Conservation (phyloP, 306 rosid genomes). For the Sophora flavescens region DNA sequence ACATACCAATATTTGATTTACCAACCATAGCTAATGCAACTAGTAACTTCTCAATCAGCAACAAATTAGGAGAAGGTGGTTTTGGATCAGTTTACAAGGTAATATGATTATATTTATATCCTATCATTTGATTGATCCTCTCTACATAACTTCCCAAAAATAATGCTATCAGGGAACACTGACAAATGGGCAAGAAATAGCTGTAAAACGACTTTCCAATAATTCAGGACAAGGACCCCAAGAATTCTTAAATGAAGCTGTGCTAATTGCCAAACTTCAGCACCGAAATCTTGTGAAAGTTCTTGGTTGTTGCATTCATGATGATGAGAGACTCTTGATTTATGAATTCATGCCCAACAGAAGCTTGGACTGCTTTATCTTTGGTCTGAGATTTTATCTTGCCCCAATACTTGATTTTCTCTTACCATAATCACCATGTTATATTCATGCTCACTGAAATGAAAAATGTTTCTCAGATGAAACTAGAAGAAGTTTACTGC, state of each 20-base stretch:
- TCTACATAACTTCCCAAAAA: slow-evolving; percentile 16
- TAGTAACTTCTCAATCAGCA: slow-evolving; percentile 46
- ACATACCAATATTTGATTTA: slow-evolving; percentile 59
- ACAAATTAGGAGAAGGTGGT: slow-evolving; percentile 66
- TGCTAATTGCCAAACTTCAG: slow-evolving; percentile 69
- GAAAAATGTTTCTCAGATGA: slow-evolving; percentile 43
- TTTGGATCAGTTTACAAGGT: slow-evolving; percentile 72
- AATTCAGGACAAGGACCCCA: slow-evolving; percentile 65
- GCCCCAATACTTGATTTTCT: background rate
- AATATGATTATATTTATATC: background rate
- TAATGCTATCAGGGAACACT: slow-evolving; percentile 63
- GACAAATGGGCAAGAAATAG: slow-evolving; percentile 58
- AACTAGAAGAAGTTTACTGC: slow-evolving; percentile 22
- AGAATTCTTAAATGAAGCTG: slow-evolving; percentile 72
- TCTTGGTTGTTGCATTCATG: slow-evolving; percentile 66
- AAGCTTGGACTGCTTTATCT: slow-evolving; percentile 73
- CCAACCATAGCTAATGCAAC: slow-evolving; percentile 56
- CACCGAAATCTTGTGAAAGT: slow-evolving; percentile 76
- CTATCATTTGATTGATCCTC: slow-evolving; percentile 2
- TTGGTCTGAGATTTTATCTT: slow-evolving; percentile 56
- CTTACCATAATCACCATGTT: background rate
- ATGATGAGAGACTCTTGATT: slow-evolving; percentile 59
- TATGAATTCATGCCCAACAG: slow-evolving; percentile 71
- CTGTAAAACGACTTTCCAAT: slow-evolving; percentile 68
- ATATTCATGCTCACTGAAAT: slow-evolving; percentile 26